phyloP scores from a whole-genome alignment of 2,329 filamentous ascomycete genomes.

The Clarireedia homoeocarpa region DNA sequence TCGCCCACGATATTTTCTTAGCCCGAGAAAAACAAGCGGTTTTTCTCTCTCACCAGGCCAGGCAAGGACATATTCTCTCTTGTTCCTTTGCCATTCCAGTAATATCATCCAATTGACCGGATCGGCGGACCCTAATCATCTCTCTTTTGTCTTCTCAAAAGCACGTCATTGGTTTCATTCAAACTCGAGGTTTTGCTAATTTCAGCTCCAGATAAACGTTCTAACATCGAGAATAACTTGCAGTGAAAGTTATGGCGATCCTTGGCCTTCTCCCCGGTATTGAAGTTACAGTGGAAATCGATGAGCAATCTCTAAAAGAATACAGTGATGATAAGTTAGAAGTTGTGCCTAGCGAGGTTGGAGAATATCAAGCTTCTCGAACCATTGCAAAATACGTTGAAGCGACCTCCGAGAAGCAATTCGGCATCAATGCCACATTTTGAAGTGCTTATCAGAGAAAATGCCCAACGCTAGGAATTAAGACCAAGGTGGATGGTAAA shows the following conservation, averaged over 20 bases:
- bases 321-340: constrained; percentile 4
- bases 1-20: no score
- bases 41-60: no score
- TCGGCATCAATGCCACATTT: background rate
- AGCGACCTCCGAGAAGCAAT: background rate
- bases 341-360: background rate
- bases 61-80: no score
- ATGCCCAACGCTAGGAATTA: background rate
- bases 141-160: no score
- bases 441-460: background rate
- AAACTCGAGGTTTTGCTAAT: no score
- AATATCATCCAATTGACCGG: no score
- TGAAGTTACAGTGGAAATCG: background rate
- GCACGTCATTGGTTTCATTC: no score
- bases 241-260: background rate
- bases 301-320: background rate
- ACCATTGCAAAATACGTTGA: constrained; percentile 4
- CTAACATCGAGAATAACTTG: background rate
- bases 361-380: background rate
- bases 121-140: no score
- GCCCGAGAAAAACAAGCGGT: no score
- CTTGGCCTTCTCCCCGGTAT: background rate
- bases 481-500: background rate
- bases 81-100: no score
- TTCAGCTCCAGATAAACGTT: no score